phyloP scores from a whole-genome alignment of 495 filamentous ascomycete genomes.

The Schizothecium vesticola region DNA sequence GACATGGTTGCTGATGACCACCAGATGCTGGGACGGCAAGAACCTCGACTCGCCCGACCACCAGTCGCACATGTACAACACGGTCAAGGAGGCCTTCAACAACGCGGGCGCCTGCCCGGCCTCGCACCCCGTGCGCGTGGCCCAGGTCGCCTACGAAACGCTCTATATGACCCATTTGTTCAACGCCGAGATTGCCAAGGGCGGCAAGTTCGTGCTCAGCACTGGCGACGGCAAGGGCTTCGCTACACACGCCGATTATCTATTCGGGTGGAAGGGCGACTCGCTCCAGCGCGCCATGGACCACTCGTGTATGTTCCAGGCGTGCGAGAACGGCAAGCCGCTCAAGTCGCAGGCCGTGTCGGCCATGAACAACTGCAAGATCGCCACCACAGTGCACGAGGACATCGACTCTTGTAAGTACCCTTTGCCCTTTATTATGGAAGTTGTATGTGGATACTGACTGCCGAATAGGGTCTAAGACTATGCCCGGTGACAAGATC shows the following conservation, averaged over 20 bases:
- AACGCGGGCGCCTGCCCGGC: conserved; percentile 43
- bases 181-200: conserved; percentile 42
- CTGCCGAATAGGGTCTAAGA: background rate
- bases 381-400: conserved; percentile 9
- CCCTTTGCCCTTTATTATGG: background rate
- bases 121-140: conserved; percentile 45
- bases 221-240: conserved; percentile 19
- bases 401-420: conserved; percentile 17
- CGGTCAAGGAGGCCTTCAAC: conserved; percentile 37
- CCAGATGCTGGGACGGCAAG: conserved; percentile 51
- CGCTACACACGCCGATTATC: conserved; percentile 10
- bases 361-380: conserved; percentile 11
- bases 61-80: conserved; percentile 49
- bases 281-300: conserved; percentile 17
- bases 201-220: conserved; percentile 39
- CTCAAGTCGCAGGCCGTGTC: conserved; percentile 16
- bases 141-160: conserved; percentile 48
- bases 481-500: background rate
- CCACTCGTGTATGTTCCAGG: conserved; percentile 14
- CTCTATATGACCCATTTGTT: too few species aligned
- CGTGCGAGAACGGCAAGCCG: conserved; percentile 13
- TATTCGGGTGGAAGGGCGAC: conserved; percentile 16
- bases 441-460: background rate
- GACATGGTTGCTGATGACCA: background rate
- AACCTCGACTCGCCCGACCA: conserved; percentile 56